Percentiles rank a stretch among this genome's conserved stretches.
Evolutionary conservation across 1,284 basidiomycete genomes (phyloP).

Genomic region (Pseudozyma flocculosa): DNA sequence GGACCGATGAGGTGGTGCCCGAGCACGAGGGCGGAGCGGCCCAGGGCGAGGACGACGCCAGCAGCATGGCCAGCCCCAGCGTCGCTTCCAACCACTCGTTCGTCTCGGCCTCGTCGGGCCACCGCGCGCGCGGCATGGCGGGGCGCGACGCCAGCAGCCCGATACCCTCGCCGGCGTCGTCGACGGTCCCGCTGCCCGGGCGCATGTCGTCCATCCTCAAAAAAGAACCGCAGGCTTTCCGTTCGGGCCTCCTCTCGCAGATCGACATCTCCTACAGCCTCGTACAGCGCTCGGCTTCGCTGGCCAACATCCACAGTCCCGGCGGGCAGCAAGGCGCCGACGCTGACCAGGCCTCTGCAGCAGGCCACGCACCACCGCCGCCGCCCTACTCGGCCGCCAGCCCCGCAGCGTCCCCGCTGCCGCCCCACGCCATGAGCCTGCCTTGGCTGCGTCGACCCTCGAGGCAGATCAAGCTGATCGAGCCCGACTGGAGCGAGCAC

Average conservation of each 20-base stretch:
- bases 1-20: slow-evolving; percentile 7
- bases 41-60: background rate
- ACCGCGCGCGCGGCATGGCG: background rate
- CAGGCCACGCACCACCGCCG: slow-evolving; percentile 11
- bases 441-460: background rate
- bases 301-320: background rate
- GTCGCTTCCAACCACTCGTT: slow-evolving; percentile 16
- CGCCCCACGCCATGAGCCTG: slow-evolving; percentile 1
- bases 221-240: slow-evolving; percentile 34
- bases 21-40: background rate
- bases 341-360: background rate
- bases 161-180: slow-evolving; percentile 14
- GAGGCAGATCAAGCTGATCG: slow-evolving; percentile 34
- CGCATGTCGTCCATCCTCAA: slow-evolving; percentile 44
- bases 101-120: slow-evolving; percentile 3
- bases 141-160: background rate
- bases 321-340: no score
- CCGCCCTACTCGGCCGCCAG: slow-evolving; percentile 13
- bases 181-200: slow-evolving; percentile 12
- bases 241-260: slow-evolving; percentile 21
- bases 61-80: slow-evolving; percentile 7
- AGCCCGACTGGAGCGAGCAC: slow-evolving; percentile 52
- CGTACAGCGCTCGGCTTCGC: slow-evolving; percentile 11
- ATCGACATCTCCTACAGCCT: slow-evolving; percentile 22
- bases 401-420: background rate